These are phyloP conservation scores for Colletotrichum simmondsii DNA, from an alignment of 2,329 filamentous ascomycete genomes.

Conservation along the genomic window DNA sequence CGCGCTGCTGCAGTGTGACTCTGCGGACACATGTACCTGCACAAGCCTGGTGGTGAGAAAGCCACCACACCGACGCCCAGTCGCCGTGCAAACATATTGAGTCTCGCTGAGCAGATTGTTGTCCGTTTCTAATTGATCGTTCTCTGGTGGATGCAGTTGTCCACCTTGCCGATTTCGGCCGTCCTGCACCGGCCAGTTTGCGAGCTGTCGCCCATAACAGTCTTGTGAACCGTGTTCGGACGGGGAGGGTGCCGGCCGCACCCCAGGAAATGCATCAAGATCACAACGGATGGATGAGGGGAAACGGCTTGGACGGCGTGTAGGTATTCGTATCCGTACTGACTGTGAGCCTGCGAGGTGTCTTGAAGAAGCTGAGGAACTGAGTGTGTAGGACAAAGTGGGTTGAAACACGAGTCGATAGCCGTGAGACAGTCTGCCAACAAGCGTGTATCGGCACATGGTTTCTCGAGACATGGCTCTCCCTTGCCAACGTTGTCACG, in stretches of 20 bases:
- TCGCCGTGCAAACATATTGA: not conserved
- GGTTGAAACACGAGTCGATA: not conserved
- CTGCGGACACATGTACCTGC: constrained; percentile 5
- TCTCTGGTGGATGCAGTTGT: not conserved
- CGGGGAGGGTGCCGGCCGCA: not conserved
- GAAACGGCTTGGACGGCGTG: not conserved
- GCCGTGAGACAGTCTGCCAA: not conserved
- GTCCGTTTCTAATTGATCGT: not conserved
- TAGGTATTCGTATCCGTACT: not conserved
- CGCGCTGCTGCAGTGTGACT: constrained; percentile 18
- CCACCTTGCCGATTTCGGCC: not conserved
- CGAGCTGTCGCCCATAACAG: not conserved
- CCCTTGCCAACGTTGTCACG: not conserved
- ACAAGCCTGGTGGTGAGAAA: constrained; percentile 1
- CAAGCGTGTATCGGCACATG: not conserved
- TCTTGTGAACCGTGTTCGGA: not conserved
- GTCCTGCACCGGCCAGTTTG: not conserved
- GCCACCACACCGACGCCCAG: not conserved
- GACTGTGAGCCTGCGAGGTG: not conserved
- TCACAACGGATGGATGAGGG: not conserved
- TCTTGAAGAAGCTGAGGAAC: not conserved
- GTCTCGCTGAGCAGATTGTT: not conserved
- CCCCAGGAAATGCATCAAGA: not conserved
- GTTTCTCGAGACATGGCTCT: not conserved
- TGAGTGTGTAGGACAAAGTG: not conserved